A percentile compares a stretch with the other conserved stretches of the same genome.
Evolutionary conservation across 2,329 filamentous ascomycete genomes (phyloP).

Genomic region (Exophiala spinifera): DNA sequence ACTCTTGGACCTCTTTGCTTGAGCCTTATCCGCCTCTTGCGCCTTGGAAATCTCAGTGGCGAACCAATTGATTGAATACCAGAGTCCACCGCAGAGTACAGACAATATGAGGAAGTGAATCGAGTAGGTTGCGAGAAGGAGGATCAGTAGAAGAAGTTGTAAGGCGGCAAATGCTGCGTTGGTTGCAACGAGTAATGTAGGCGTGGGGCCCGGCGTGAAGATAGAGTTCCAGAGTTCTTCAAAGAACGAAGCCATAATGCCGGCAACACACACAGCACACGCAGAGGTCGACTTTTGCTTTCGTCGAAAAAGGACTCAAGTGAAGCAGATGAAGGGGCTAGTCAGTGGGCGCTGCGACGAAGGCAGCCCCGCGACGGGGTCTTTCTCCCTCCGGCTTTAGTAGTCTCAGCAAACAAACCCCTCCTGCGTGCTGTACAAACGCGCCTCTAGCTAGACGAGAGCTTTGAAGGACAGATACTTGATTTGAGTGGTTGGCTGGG

Average conservation of each 20-base stretch:
- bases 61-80: constrained; percentile 98
- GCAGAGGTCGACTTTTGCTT: background rate
- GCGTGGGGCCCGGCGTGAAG: constrained; percentile 88
- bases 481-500: constrained; percentile 9
- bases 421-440: constrained; percentile 1
- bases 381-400: constrained; percentile 10
- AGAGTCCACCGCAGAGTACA: constrained; percentile 73
- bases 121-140: constrained; percentile 79
- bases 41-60: constrained; percentile 61
- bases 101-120: constrained; percentile 86
- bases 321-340: no score
- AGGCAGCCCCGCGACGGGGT: constrained; percentile 13
- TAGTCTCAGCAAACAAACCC: background rate
- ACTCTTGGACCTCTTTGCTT: constrained; percentile 46
- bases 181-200: constrained; percentile 81
- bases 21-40: constrained; percentile 47
- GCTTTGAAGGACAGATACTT: constrained; percentile 12
- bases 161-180: constrained; percentile 85
- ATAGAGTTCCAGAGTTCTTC: constrained; percentile 84
- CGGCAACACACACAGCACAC: background rate
- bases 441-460: constrained; percentile 3
- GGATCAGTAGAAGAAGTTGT: constrained; percentile 70
- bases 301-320: no score
- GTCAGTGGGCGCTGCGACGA: constrained; percentile 4
- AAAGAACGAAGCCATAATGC: constrained; percentile 53